Percentiles rank a stretch among this genome's conserved stretches.
These are phyloP conservation scores for Podospora fimiseda DNA, from an alignment of 495 filamentous ascomycete species.

Conservation along the genomic window DNA sequence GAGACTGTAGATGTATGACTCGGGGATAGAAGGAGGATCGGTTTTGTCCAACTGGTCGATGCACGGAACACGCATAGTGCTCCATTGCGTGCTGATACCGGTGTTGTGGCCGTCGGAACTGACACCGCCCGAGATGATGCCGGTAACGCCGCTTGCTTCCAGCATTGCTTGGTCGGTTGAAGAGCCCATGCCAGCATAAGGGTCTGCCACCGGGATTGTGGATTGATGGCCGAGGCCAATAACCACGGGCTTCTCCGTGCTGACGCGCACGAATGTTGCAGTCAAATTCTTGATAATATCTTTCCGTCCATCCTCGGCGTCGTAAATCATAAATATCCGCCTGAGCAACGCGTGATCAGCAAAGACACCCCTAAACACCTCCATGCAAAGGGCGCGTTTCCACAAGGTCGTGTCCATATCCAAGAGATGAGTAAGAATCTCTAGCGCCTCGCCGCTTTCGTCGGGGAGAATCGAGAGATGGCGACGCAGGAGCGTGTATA, in stretches of 20 bases:
- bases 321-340: slow-evolving; percentile 74
- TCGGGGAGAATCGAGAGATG: slow-evolving; percentile 66
- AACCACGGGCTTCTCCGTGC: slow-evolving; percentile 78
- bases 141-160: slow-evolving; percentile 80
- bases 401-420: slow-evolving; percentile 77
- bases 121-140: slow-evolving; percentile 77
- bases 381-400: slow-evolving; percentile 87
- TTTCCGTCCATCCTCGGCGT: slow-evolving; percentile 65
- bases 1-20: slow-evolving; percentile 89
- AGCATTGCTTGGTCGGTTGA: slow-evolving; percentile 74
- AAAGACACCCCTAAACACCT: slow-evolving; percentile 79
- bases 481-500: slow-evolving; percentile 69
- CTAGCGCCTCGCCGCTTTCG: slow-evolving; percentile 80
- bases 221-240: slow-evolving; percentile 87
- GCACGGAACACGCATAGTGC: slow-evolving; percentile 76
- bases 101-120: slow-evolving; percentile 55
- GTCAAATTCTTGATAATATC: slow-evolving; percentile 74
- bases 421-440: slow-evolving; percentile 78
- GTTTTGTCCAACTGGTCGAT: slow-evolving; percentile 92
- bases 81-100: slow-evolving; percentile 87
- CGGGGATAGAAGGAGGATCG: slow-evolving; percentile 74
- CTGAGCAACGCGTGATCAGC: slow-evolving; percentile 69
- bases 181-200: slow-evolving; percentile 30
- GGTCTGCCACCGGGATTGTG: slow-evolving; percentile 56
- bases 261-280: slow-evolving; percentile 75